Percentiles rank a stretch among this genome's conserved stretches.
These are phyloP conservation scores for Verticillium nubilum DNA, from an alignment of 2,329 filamentous ascomycete genomes.

Conservation along the genomic window DNA sequence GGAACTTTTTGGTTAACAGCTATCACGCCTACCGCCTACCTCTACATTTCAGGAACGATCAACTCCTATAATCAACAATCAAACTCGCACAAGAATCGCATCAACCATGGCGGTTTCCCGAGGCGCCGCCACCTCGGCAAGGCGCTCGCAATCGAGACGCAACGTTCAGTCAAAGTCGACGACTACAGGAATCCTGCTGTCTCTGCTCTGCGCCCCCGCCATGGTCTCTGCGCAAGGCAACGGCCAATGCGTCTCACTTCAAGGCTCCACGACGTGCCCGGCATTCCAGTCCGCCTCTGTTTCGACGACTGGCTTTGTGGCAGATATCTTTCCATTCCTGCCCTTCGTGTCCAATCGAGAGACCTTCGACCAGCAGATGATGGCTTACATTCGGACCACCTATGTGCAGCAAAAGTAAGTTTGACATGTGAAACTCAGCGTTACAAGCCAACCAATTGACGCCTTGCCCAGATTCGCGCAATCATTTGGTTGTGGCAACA, in stretches of 20 bases:
- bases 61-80: neutral
- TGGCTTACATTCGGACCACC: slow-evolving; percentile 63
- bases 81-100: neutral
- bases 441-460: neutral
- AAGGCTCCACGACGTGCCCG: slow-evolving; percentile 63
- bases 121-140: neutral
- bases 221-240: slow-evolving; percentile 33
- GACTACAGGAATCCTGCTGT: slow-evolving; percentile 11
- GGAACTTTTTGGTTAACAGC: neutral
- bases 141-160: neutral
- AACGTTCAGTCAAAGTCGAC: neutral
- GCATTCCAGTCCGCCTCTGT: slow-evolving; percentile 70
- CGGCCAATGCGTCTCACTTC: slow-evolving; percentile 51
- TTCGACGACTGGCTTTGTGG: slow-evolving; percentile 54
- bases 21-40: neutral
- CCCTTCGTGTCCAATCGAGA: slow-evolving; percentile 68
- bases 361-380: slow-evolving; percentile 73
- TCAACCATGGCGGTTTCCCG: neutral
- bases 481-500: slow-evolving; percentile 71
- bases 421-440: neutral
- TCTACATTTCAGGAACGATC: neutral
- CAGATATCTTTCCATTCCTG: slow-evolving; percentile 72
- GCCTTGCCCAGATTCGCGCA: slow-evolving; percentile 66
- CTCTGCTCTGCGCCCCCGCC: slow-evolving; percentile 27
- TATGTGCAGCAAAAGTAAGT: slow-evolving; percentile 77